Conservation (phyloP, 805 yeast species). For the Ogataea zsoltii region DNA sequence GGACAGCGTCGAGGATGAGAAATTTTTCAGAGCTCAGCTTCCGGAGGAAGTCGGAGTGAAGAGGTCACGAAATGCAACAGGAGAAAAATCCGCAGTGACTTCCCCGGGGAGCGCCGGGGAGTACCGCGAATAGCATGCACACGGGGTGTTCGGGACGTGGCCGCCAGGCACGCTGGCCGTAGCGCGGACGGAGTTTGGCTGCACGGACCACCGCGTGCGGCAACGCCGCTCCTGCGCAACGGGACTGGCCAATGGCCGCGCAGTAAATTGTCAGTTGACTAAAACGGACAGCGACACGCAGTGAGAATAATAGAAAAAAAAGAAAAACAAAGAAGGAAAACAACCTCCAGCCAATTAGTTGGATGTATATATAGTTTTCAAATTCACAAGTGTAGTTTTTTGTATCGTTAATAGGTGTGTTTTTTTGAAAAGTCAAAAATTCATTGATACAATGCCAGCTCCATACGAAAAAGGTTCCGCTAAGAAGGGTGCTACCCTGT, state of each 20-base stretch:
- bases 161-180: too few species aligned
- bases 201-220: not conserved
- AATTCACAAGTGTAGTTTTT: conserved; percentile 8
- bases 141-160: too few species aligned
- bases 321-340: conserved; percentile 5
- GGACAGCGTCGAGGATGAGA: too few species aligned
- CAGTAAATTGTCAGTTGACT: conserved; percentile 17
- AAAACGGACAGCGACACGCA: conserved; percentile 10
- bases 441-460: conserved; percentile 37
- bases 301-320: conserved; percentile 8
- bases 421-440: not conserved
- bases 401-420: too few species aligned
- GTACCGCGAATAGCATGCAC: too few species aligned
- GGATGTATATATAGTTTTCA: conserved; percentile 5
- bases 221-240: not conserved
- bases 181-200: too few species aligned
- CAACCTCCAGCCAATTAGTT: conserved; percentile 4
- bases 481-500: conserved; percentile 95
- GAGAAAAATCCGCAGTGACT: too few species aligned
- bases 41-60: too few species aligned
- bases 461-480: conserved; percentile 57
- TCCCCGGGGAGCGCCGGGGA: too few species aligned
- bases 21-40: too few species aligned
- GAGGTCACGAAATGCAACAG: too few species aligned
- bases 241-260: conserved; percentile 11